A percentile compares a stretch with the other conserved stretches of the same genome.
These are phyloP conservation scores for Lophium mytilinum DNA, from an alignment of 495 filamentous ascomycete genomes.

Conservation along the genomic window DNA sequence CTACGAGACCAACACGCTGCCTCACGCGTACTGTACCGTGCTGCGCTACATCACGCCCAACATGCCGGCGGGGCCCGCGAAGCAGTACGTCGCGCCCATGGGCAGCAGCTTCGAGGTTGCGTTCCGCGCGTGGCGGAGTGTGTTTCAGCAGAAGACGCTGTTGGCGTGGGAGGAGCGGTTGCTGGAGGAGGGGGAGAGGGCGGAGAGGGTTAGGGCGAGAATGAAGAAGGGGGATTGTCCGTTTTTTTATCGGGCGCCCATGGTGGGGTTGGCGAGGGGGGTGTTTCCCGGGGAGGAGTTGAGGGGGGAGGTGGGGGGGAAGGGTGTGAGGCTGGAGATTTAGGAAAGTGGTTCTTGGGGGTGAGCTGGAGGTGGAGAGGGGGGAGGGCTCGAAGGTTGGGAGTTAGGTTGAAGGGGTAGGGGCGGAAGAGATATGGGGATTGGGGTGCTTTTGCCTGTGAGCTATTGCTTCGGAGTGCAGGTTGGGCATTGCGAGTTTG, in stretches of 20 bases:
- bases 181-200: background rate
- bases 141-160: conserved; percentile 23
- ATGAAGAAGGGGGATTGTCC: background rate
- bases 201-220: background rate
- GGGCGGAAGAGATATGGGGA: too few relatives aligned
- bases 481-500: too few relatives aligned
- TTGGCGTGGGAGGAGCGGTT: conserved; percentile 25
- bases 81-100: conserved; percentile 21
- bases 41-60: conserved; percentile 18
- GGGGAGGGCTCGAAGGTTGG: too few relatives aligned
- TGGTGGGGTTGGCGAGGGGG: background rate
- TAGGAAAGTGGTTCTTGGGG: too few relatives aligned
- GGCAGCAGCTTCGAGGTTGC: conserved; percentile 19
- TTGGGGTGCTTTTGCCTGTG: too few relatives aligned
- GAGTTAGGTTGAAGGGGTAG: too few relatives aligned
- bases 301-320: background rate
- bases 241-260: background rate
- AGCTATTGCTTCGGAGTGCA: too few relatives aligned
- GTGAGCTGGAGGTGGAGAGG: too few relatives aligned
- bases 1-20: conserved; percentile 42
- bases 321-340: too few relatives aligned
- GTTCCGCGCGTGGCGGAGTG: conserved; percentile 15
- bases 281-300: background rate
- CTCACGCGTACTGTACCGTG: conserved; percentile 38
- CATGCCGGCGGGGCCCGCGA: background rate